These are phyloP conservation scores for Tolypocladium endophyticum DNA, from an alignment of 2,329 filamentous ascomycete species.

Conservation along the genomic window DNA sequence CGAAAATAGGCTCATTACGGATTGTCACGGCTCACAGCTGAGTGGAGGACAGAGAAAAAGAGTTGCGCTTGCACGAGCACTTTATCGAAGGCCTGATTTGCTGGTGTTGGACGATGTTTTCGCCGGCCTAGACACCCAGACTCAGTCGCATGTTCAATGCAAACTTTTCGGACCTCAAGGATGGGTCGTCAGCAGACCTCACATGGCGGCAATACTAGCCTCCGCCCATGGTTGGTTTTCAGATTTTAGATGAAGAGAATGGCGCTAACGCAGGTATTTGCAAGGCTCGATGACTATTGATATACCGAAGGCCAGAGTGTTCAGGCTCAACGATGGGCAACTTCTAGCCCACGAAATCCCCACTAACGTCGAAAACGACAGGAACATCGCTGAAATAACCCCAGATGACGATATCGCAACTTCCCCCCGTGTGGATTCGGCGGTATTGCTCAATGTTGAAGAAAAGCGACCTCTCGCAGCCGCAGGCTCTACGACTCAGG, in stretches of 20 bases:
- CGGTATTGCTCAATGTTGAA: neutral
- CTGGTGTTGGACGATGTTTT: constrained; percentile 3
- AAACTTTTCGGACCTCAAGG: neutral
- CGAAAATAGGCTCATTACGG: neutral
- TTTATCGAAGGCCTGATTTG: neutral
- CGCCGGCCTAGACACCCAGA: constrained; percentile 5
- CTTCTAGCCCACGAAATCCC: neutral
- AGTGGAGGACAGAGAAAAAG: constrained; percentile 3
- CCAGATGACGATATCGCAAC: too few species aligned
- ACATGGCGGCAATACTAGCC: neutral
- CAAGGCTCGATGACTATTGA: neutral
- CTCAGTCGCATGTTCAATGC: neutral
- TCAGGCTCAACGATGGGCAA: neutral
- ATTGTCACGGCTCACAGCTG: neutral
- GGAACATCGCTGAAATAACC: neutral
- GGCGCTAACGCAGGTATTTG: neutral
- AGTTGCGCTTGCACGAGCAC: constrained; percentile 3
- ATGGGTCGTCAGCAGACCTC: neutral
- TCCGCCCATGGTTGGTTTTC: neutral
- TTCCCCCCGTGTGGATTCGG: too few species aligned
- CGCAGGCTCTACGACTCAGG: neutral
- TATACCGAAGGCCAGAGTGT: neutral
- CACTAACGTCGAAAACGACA: neutral
- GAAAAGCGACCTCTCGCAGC: neutral
- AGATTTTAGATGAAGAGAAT: too few species aligned